Evolutionary conservation across 495 filamentous ascomycete genomes (phyloP), one percentile per base, ranked within the genome.

Genomic region (Hyaloscypha variabilis): DNA sequence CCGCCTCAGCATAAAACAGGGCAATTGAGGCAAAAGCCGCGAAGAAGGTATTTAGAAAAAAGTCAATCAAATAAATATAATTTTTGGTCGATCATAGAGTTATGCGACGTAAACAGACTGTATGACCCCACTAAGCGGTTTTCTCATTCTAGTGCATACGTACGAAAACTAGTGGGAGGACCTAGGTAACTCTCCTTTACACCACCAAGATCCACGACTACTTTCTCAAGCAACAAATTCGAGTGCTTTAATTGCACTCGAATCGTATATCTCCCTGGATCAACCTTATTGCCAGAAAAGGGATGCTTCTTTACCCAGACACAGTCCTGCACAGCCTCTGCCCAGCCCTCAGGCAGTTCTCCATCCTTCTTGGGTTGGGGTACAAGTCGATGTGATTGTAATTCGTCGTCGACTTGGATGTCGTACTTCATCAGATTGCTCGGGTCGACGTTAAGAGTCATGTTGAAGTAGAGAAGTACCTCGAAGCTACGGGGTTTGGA

Each of bases 201-300:
- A 23, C 88, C 89, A 1, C 89, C 89, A 54, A 91, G 66, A 72
- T 92, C 78, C 1, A 91, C 60, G 13, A 90, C 78, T 28, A 90
- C 75, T 76, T 89, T 90, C 76, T 90, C 83, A 58, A 92, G 79
- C 17, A 90, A 76, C 8, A 91, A 74, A 26, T 63, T 56, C 6
- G 61, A 23, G 51, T 31, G 26, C 36, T 39, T 59, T 17, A 34
- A 42, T 26, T n/a, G 3, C 8, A 65, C 23, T 42, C 14, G 24
- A 24, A 59, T 65, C 2, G n/a, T 59, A 54, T 65, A 55, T 26
- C 3, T 23, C 1, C 63, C 63, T 11, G 39, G 17, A 1, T 14
- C 39, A 8, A 60, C 6, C 1, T 21, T 8, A 26, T 31, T 21
- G 5, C 63, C 39, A 21, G 55, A 17, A 26, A 65, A 52, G 14